phyloP scores from a whole-genome alignment of 2,329 filamentous ascomycete genomes.

The Venturia pyrina region DNA sequence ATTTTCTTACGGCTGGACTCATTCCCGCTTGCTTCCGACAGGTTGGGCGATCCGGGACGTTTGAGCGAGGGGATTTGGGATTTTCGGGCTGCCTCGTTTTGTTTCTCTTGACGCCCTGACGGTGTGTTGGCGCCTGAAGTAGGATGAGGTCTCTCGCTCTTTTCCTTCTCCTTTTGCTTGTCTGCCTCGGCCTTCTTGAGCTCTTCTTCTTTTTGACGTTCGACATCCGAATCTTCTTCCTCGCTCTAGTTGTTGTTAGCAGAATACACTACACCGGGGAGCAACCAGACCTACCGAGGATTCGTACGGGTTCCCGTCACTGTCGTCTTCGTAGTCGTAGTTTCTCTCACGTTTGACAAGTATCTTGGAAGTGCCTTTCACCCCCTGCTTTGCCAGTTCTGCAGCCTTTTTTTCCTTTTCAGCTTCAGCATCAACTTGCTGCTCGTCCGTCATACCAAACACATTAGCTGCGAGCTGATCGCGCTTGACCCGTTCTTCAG shows the following conservation, averaged over 20 bases:
- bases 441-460: constrained; percentile 53
- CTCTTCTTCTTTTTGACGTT: constrained; percentile 45
- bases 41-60: constrained; percentile 73
- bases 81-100: constrained; percentile 42
- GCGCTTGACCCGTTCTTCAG: constrained; percentile 55
- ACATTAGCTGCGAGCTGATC: constrained; percentile 82
- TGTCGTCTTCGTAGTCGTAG: constrained; percentile 71
- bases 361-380: constrained; percentile 70
- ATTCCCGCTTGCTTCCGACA: constrained; percentile 85
- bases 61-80: constrained; percentile 48
- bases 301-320: constrained; percentile 39
- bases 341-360: constrained; percentile 80
- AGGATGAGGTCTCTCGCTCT: constrained; percentile 32
- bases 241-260: constrained; percentile 35
- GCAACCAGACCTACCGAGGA: constrained; percentile 9
- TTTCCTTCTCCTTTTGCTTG: constrained; percentile 35
- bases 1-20: constrained; percentile 74
- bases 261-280: constrained; percentile 17
- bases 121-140: constrained; percentile 59
- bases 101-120: constrained; percentile 46
- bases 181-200: constrained; percentile 39
- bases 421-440: constrained; percentile 54
- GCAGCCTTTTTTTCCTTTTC: constrained; percentile 58
- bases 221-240: constrained; percentile 55
- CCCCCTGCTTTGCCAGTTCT: constrained; percentile 57